These are phyloP conservation scores for Erodium moschatum DNA, from an alignment of 441 rosid species.

Conservation along the genomic window DNA sequence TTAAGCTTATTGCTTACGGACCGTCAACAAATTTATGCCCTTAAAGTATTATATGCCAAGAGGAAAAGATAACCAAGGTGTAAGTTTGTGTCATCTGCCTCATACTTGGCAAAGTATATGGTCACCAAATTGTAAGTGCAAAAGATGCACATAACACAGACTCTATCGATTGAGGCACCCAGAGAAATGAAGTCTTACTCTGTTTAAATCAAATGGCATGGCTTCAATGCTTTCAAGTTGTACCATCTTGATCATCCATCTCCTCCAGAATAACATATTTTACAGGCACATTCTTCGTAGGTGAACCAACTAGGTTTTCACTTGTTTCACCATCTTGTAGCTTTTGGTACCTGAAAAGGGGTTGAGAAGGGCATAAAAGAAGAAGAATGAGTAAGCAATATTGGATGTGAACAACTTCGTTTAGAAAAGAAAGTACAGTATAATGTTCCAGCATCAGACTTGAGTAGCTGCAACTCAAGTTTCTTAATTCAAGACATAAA, in stretches of 20 bases:
- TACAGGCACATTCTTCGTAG: slow-evolving; percentile 29
- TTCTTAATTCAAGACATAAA: neutral
- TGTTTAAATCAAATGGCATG: slow-evolving; percentile 4
- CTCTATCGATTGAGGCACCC: neutral
- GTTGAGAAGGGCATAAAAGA: neutral
- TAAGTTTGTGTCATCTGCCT: neutral
- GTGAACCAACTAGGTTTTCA: slow-evolving; percentile 26
- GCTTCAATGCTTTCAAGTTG: slow-evolving; percentile 22
- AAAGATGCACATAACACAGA: neutral
- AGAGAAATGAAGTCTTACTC: slow-evolving; percentile 19
- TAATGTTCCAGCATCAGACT: neutral
- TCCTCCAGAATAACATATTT: slow-evolving; percentile 82
- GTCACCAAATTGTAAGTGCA: neutral
- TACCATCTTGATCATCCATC: slow-evolving; percentile 51
- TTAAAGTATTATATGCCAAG: neutral
- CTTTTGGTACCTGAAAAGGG: slow-evolving; percentile 48
- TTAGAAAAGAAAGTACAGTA: neutral
- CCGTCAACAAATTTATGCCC: neutral
- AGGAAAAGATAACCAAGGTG: neutral
- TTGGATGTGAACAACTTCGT: neutral
- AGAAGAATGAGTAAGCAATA: neutral
- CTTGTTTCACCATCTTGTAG: slow-evolving; percentile 41
- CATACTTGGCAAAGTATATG: neutral
- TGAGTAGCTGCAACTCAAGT: slow-evolving; percentile 2
- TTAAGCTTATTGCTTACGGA: neutral